Conservation (phyloP, 768 basidiomycete species). For the Psilocybe tampanensis region DNA sequence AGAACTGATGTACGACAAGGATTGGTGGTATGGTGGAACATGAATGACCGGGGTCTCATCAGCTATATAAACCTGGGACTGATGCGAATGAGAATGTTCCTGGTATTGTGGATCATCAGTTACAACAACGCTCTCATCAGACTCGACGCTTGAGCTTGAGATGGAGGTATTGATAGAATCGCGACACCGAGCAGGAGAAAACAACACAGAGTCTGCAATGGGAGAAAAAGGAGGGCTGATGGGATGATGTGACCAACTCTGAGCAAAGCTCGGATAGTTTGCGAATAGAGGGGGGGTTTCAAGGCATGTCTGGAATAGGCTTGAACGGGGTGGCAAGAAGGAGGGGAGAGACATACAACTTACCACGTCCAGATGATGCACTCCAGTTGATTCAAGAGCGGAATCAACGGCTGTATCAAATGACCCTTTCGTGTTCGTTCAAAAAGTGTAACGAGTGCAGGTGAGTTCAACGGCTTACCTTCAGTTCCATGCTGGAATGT, state of each 20-base stretch:
- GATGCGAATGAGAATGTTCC: slow-evolving; percentile 41
- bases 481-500: slow-evolving; percentile 36
- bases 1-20: slow-evolving; percentile 16
- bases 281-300: slow-evolving; percentile 13
- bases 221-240: slow-evolving; percentile 12
- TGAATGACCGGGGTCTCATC: slow-evolving; percentile 35
- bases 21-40: slow-evolving; percentile 35
- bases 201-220: slow-evolving; percentile 18
- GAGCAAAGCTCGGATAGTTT: slow-evolving; percentile 19
- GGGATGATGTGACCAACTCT: slow-evolving; percentile 20
- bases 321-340: background rate
- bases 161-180: slow-evolving; percentile 27
- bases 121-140: slow-evolving; percentile 32
- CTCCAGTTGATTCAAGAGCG: slow-evolving; percentile 18
- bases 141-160: slow-evolving; percentile 27
- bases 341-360: slow-evolving; percentile 3
- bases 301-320: slow-evolving; percentile 11
- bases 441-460: background rate
- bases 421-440: background rate
- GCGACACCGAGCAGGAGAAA: slow-evolving; percentile 23
- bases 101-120: slow-evolving; percentile 43
- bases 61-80: slow-evolving; percentile 39
- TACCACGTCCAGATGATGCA: slow-evolving; percentile 18
- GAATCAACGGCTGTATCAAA: background rate
- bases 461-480: slow-evolving; percentile 13